Evolutionary conservation across 1,284 basidiomycete genomes (phyloP).

Genomic region (Cystobasidiaceae sp.): DNA sequence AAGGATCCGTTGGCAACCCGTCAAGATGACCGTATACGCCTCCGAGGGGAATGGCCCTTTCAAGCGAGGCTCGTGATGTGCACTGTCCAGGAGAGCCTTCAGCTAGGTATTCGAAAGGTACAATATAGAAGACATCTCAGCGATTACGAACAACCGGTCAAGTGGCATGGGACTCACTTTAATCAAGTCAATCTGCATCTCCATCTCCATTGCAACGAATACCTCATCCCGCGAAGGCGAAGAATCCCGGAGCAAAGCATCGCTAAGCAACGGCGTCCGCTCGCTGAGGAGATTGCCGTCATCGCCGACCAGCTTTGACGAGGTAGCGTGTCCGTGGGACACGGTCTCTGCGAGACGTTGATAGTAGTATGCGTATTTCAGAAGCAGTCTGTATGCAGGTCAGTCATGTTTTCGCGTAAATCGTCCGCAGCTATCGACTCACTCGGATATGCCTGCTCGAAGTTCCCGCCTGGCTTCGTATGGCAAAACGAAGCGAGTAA

Average conservation of each 20-base stretch:
- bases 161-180: slow-evolving; percentile 46
- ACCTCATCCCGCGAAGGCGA: slow-evolving; percentile 6
- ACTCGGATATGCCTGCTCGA: slow-evolving; percentile 78
- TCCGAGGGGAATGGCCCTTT: slow-evolving; percentile 78
- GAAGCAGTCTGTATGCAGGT: slow-evolving; percentile 58
- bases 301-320: neutral
- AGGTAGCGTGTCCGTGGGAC: slow-evolving; percentile 54
- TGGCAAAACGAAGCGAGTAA: slow-evolving; percentile 91
- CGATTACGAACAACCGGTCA: neutral
- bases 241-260: neutral
- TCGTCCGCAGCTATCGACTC: slow-evolving; percentile 43
- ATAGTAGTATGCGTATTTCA: slow-evolving; percentile 78
- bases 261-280: slow-evolving; percentile 2
- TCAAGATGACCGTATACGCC: slow-evolving; percentile 76
- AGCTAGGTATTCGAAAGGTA: slow-evolving; percentile 48
- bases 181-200: slow-evolving; percentile 83
- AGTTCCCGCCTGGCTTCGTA: slow-evolving; percentile 84
- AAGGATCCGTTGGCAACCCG: slow-evolving; percentile 74
- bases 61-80: slow-evolving; percentile 84
- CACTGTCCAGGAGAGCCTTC: slow-evolving; percentile 73
- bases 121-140: too few species aligned
- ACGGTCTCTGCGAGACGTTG: slow-evolving; percentile 64
- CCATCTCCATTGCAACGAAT: slow-evolving; percentile 67
- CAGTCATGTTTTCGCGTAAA: neutral
- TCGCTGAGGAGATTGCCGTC: neutral